Conservation (phyloP, 139 green algal genomes). For the Nannochloris sp. region DNA sequence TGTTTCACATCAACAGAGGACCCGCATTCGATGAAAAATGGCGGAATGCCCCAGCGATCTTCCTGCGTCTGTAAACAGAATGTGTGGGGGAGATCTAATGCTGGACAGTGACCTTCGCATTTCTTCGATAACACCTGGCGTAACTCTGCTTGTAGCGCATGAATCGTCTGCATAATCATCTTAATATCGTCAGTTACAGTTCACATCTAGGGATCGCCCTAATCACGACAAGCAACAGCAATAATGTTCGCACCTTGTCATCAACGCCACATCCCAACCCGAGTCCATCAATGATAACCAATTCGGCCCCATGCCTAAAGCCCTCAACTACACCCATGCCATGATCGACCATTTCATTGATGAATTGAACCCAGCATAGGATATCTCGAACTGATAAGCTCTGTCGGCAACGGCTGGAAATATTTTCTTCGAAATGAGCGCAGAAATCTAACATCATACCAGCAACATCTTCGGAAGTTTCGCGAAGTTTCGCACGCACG, state of each 20-base stretch:
- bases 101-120: too few relatives aligned
- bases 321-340: constrained; percentile 31
- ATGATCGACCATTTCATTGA: constrained; percentile 42
- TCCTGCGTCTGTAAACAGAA: background rate
- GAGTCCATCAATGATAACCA: constrained; percentile 89
- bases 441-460: constrained; percentile 71
- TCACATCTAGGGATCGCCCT: constrained; percentile 8
- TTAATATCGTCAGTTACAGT: background rate
- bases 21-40: constrained; percentile 56
- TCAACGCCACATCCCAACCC: constrained; percentile 70
- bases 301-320: constrained; percentile 80
- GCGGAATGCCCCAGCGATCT: constrained; percentile 58
- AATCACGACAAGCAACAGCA: constrained; percentile 37
- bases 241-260: constrained; percentile 38
- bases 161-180: too few relatives aligned
- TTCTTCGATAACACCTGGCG: too few relatives aligned
- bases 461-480: too few relatives aligned
- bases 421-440: constrained; percentile 46
- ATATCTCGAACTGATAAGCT: constrained; percentile 83
- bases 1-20: background rate
- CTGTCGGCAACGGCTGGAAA: constrained; percentile 23
- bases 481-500: constrained; percentile 36
- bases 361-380: constrained; percentile 80
- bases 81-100: too few relatives aligned
- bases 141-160: too few relatives aligned